These are phyloP conservation scores for Rubus idaeus DNA, from an alignment of 306 rosid genomes.

Conservation along the genomic window DNA sequence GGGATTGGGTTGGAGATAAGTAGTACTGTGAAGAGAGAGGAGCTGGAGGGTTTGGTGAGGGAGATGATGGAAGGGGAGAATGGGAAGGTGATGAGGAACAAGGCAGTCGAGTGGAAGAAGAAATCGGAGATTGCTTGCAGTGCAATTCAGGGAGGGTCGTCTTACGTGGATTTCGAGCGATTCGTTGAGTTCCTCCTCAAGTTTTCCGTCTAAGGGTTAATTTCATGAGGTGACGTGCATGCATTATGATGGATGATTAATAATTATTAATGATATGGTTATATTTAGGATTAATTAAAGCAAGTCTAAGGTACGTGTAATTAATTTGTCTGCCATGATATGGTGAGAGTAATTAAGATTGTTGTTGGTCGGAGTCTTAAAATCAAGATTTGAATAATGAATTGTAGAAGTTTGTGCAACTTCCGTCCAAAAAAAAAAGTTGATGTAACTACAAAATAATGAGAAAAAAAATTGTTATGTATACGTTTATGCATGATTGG, in stretches of 20 bases:
- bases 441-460: not conserved
- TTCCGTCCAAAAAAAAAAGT: too few relatives aligned
- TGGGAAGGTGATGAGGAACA: constrained; percentile 15
- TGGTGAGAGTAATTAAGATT: not conserved
- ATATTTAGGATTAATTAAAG: not conserved
- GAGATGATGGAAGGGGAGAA: constrained; percentile 21
- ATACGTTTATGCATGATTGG: too few relatives aligned
- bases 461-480: not conserved
- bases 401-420: too few relatives aligned
- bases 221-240: not conserved
- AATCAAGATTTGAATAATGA: not conserved
- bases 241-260: not conserved
- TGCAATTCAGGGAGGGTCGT: not conserved
- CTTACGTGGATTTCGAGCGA: not conserved
- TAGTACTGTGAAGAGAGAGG: constrained; percentile 1
- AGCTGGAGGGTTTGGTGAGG: constrained; percentile 6
- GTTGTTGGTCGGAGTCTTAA: not conserved
- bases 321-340: not conserved
- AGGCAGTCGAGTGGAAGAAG: constrained; percentile 24
- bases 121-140: constrained; percentile 16
- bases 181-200: constrained; percentile 5
- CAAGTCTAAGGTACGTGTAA: not conserved
- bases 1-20: constrained; percentile 21
- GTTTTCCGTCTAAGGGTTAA: not conserved
- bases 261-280: not conserved